Percentiles rank a stretch among this genome's conserved stretches.
Evolutionary conservation across 768 basidiomycete genomes (phyloP).

Genomic region (Leccinum truebloodii): DNA sequence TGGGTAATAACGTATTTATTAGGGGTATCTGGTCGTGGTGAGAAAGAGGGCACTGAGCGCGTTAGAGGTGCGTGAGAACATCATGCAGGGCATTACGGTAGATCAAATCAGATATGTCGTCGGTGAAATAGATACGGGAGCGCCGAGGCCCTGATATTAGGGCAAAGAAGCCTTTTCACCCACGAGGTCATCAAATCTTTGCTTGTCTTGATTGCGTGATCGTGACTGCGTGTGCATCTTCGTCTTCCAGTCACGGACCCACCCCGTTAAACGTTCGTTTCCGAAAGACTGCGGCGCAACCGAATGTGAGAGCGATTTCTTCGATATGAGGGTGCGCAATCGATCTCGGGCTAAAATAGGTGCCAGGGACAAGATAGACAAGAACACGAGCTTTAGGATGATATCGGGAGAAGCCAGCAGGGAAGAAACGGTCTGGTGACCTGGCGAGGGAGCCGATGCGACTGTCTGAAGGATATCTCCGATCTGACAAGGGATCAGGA

Average conservation of each 20-base stretch:
- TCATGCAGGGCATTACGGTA: slow-evolving; percentile 25
- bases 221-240: slow-evolving; percentile 58
- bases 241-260: slow-evolving; percentile 69
- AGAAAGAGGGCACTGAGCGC: slow-evolving; percentile 15
- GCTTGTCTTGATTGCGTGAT: slow-evolving; percentile 47
- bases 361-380: slow-evolving; percentile 83
- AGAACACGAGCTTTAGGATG: slow-evolving; percentile 77
- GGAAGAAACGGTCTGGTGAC: slow-evolving; percentile 78
- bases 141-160: slow-evolving; percentile 16
- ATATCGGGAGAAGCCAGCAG: slow-evolving; percentile 83
- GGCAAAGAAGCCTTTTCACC: slow-evolving; percentile 50
- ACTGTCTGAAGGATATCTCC: slow-evolving; percentile 87
- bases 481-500: slow-evolving; percentile 49
- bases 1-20: slow-evolving; percentile 31
- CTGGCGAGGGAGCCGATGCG: slow-evolving; percentile 67
- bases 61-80: slow-evolving; percentile 20
- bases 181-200: slow-evolving; percentile 51
- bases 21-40: slow-evolving; percentile 35
- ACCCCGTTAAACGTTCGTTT: slow-evolving; percentile 45
- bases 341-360: slow-evolving; percentile 79
- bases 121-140: slow-evolving; percentile 23
- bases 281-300: slow-evolving; percentile 19
- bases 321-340: slow-evolving; percentile 57
- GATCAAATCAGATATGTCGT: slow-evolving; percentile 19
- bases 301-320: slow-evolving; percentile 25